These are phyloP conservation scores for Neofusicoccum sp. DNA, from an alignment of 2,329 filamentous ascomycete genomes.

Conservation along the genomic window DNA sequence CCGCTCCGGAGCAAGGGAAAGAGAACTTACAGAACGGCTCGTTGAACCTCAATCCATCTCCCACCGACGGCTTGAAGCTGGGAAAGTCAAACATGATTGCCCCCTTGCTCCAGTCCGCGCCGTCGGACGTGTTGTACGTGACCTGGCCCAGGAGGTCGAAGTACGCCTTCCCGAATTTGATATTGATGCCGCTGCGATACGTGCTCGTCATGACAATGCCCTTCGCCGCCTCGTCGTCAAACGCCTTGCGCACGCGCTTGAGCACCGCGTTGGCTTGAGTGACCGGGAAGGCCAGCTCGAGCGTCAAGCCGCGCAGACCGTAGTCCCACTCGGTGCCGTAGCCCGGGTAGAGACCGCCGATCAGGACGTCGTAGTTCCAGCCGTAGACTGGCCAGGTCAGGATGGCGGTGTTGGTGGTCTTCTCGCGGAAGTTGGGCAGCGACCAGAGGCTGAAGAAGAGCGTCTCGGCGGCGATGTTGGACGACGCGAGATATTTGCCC, in stretches of 20 bases:
- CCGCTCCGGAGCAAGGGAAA: not conserved
- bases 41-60: constrained; percentile 50
- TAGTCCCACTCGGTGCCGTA: constrained; percentile 22
- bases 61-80: constrained; percentile 45
- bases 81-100: constrained; percentile 58
- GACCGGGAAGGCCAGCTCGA: constrained; percentile 54
- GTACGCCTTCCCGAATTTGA: constrained; percentile 53
- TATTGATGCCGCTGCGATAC: constrained; percentile 54
- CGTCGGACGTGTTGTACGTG: constrained; percentile 49
- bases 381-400: constrained; percentile 52
- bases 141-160: constrained; percentile 52
- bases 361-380: constrained; percentile 55
- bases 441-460: constrained; percentile 52
- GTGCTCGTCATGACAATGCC: constrained; percentile 51
- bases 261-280: constrained; percentile 51
- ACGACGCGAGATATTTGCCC: constrained; percentile 48
- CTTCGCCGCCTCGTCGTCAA: constrained; percentile 47
- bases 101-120: constrained; percentile 50
- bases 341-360: constrained; percentile 50
- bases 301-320: constrained; percentile 38
- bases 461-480: constrained; percentile 51
- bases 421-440: constrained; percentile 54
- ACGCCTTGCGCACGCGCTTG: constrained; percentile 48
- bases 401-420: constrained; percentile 47
- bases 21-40: constrained; percentile 47